Evolutionary conservation across 2,329 filamentous ascomycete species (phyloP), one percentile per base, ranked within the genome.

Genomic region (Colletotrichum agaves): DNA sequence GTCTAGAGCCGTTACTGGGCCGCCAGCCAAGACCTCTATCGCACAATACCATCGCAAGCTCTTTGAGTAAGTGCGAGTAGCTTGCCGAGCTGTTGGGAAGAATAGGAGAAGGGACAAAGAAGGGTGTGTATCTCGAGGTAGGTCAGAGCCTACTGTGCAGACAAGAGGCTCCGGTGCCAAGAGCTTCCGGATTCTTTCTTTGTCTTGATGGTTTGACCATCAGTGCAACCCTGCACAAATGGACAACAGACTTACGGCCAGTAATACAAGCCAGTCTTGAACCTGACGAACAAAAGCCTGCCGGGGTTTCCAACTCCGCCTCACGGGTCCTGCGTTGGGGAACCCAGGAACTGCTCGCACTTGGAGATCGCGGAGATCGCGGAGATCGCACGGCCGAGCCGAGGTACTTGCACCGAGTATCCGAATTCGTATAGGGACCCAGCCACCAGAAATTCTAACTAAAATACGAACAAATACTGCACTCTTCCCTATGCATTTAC

Each of bases 321-420:
- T 35, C 59, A 15, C 47, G 59, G 59, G 47, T 61, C 59, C 59
- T 61, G 43, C 47, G 39, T 33, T 33, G 57, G 55, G 55, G n/a
- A 23, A 46, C 44, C 44, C 4, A 23, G 44, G 19, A 37, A 15
- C 31, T 35, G 27, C 50, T n/a, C 13, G 27, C 27, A 27, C 27
- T 27, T 27, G 27, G n/a, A n/a, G n/a, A n/a, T n/a, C n/a, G n/a
- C n/a, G n/a, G n/a, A n/a, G n/a, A n/a, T n/a, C n/a, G n/a, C n/a
- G n/a, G n/a, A n/a, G n/a, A n/a, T n/a, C n/a, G n/a, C n/a, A n/a
- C n/a, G n/a, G n/a, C n/a, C n/a, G n/a, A n/a, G n/a, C n/a, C n/a
- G n/a, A n/a, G n/a, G n/a, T n/a, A n/a, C n/a, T n/a, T n/a, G n/a
- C n/a, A n/a, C n/a, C n/a, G n/a, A n/a, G n/a, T n/a, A n/a, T n/a